These are phyloP conservation scores for Suhomyces bribrorum DNA, from an alignment of 1,139 yeast species.

Conservation along the genomic window DNA sequence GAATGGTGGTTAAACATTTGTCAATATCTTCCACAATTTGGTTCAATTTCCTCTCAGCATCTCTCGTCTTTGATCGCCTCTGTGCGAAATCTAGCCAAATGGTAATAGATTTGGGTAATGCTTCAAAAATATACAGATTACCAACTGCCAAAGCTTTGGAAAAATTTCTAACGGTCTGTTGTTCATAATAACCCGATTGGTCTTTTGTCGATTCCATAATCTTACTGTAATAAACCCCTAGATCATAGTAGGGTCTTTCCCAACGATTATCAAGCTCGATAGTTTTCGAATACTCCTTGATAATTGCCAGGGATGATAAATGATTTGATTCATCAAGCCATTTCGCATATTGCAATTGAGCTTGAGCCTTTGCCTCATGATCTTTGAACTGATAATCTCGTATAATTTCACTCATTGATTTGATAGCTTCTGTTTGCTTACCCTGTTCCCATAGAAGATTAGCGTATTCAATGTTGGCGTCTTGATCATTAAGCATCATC, in stretches of 20 bases:
- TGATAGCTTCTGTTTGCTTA: conserved; percentile 82
- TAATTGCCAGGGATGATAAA: conserved; percentile 72
- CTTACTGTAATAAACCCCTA: conserved; percentile 80
- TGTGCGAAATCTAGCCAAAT: conserved; percentile 88
- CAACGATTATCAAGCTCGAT: conserved; percentile 58
- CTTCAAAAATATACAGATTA: conserved; percentile 72
- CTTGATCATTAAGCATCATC: conserved; percentile 46
- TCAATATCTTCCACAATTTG: conserved; percentile 57
- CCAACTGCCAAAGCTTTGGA: conserved; percentile 70
- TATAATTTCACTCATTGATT: conserved; percentile 53
- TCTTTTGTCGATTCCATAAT: conserved; percentile 61
- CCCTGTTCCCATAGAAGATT: conserved; percentile 89
- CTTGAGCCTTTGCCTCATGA: conserved; percentile 39
- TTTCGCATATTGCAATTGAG: conserved; percentile 75
- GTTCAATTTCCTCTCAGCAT: conserved; percentile 41
- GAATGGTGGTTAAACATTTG: conserved; percentile 48
- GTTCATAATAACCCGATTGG: conserved; percentile 64
- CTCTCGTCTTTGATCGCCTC: conserved; percentile 25
- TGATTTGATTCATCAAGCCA: conserved; percentile 92
- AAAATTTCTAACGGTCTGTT: conserved; percentile 63
- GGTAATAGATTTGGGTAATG: conserved; percentile 84
- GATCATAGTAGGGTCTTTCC: conserved; percentile 79
- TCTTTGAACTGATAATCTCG: conserved; percentile 20
- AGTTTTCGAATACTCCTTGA: conserved; percentile 66
- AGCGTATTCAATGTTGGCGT: conserved; percentile 79